Percentiles rank a stretch among this genome's conserved stretches.
phyloP scores from a whole-genome alignment of 225 moss, liverwort and hornwort genomes.

The Bryoerythrophyllum caledonicum region DNA sequence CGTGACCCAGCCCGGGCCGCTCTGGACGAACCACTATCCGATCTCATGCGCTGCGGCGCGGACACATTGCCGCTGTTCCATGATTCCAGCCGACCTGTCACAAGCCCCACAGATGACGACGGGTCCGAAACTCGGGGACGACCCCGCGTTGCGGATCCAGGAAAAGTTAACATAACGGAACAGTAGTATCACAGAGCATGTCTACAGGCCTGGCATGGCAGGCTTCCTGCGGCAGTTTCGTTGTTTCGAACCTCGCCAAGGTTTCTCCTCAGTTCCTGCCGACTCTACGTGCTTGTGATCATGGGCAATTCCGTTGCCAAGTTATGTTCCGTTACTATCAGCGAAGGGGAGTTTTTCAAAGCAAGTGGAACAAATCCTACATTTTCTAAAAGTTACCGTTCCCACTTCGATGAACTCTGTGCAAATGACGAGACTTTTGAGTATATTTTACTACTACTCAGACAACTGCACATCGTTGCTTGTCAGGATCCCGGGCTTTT shows the following conservation, averaged over 20 bases:
- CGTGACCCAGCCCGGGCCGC: too few species aligned
- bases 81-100: slow-evolving; percentile 20
- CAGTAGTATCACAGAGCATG: not conserved
- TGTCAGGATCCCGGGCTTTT: too few species aligned
- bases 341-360: too few species aligned
- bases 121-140: not conserved
- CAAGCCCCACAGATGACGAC: not conserved
- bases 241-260: not conserved
- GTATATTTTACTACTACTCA: too few species aligned
- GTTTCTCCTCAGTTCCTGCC: too few species aligned
- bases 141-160: not conserved
- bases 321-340: too few species aligned
- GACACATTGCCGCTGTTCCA: not conserved
- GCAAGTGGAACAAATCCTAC: too few species aligned
- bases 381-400: too few species aligned
- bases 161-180: not conserved
- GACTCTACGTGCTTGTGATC: not conserved
- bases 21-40: not conserved
- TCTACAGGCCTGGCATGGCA: too few species aligned
- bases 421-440: too few species aligned
- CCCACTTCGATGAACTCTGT: too few species aligned
- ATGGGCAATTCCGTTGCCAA: not conserved
- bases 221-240: not conserved
- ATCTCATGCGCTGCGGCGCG: not conserved
- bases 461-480: too few species aligned